phyloP scores from a whole-genome alignment of 768 basidiomycete genomes.

The Leccinum variicolor region DNA sequence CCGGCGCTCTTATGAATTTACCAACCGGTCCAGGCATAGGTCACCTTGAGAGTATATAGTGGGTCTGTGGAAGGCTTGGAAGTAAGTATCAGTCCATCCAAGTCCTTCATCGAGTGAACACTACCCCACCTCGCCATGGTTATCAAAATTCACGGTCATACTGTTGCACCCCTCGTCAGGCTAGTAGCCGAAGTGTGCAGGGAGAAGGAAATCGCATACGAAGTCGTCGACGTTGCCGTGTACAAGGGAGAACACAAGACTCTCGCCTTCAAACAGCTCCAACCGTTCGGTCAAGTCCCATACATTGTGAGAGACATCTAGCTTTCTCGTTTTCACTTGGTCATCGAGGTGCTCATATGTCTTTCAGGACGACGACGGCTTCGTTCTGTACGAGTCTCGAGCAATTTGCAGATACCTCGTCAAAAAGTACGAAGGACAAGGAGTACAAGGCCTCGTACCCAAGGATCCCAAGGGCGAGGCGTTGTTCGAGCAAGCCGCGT shows the following conservation, averaged over 20 bases:
- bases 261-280: constrained; percentile 15
- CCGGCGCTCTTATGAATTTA: not conserved
- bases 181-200: constrained; percentile 39
- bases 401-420: constrained; percentile 23
- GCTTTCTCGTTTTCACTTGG: not conserved
- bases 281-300: not conserved
- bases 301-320: constrained; percentile 7
- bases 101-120: not conserved
- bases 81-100: not conserved
- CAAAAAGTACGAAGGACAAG: constrained; percentile 22
- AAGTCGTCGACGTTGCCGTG: constrained; percentile 26
- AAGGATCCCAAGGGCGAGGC: constrained; percentile 11
- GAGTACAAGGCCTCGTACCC: constrained; percentile 19
- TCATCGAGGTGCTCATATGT: not conserved
- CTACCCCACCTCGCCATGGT: constrained; percentile 31
- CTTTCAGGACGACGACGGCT: not conserved
- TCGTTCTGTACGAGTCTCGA: not conserved
- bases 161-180: constrained; percentile 36
- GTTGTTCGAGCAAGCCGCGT: constrained; percentile 20
- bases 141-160: constrained; percentile 42
- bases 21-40: not conserved
- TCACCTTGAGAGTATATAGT: constrained; percentile 2
- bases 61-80: not conserved
- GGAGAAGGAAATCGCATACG: constrained; percentile 39
- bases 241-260: not conserved